These are phyloP conservation scores for Dichotomopilus funicola DNA, from an alignment of 2,329 filamentous ascomycete species.

Conservation along the genomic window DNA sequence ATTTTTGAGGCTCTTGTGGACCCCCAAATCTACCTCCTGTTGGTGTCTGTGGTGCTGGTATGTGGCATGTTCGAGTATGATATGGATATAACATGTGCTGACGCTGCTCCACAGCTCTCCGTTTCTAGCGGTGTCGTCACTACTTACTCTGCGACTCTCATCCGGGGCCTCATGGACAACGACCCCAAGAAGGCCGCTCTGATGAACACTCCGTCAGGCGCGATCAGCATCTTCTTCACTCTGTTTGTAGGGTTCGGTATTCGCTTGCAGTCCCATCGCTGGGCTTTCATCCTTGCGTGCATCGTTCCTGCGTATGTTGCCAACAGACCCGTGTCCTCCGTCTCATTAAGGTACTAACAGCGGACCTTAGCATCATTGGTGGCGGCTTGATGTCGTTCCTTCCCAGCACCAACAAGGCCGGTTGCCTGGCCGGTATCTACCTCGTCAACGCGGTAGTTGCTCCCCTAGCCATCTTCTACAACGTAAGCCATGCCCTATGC, in stretches of 20 bases:
- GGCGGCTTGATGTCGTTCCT: conserved; percentile 49
- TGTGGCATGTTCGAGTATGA: conserved; percentile 16
- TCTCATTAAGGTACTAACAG: neutral
- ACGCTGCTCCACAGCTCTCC: conserved; percentile 32
- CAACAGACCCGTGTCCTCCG: neutral
- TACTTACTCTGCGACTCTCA: conserved; percentile 49
- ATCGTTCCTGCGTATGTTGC: conserved; percentile 40
- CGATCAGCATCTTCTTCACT: conserved; percentile 46
- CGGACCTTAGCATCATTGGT: conserved; percentile 35
- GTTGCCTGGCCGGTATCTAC: conserved; percentile 44
- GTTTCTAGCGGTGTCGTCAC: conserved; percentile 49
- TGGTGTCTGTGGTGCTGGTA: conserved; percentile 43
- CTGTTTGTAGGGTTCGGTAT: conserved; percentile 42
- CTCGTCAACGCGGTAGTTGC: conserved; percentile 45
- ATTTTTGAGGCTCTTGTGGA: conserved; percentile 46
- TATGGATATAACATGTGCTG: conserved; percentile 6
- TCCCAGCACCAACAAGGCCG: conserved; percentile 38
- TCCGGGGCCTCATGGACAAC: conserved; percentile 40
- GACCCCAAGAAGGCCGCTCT: conserved; percentile 40
- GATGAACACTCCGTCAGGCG: conserved; percentile 49
- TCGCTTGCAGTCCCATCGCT: conserved; percentile 41
- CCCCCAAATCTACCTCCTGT: conserved; percentile 45
- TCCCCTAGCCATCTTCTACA: conserved; percentile 40
- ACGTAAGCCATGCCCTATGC: conserved; percentile 26
- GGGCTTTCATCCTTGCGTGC: conserved; percentile 43